These are phyloP conservation scores for Calonectria hongkongensis DNA, from an alignment of 2,329 filamentous ascomycete genomes.

Conservation along the genomic window DNA sequence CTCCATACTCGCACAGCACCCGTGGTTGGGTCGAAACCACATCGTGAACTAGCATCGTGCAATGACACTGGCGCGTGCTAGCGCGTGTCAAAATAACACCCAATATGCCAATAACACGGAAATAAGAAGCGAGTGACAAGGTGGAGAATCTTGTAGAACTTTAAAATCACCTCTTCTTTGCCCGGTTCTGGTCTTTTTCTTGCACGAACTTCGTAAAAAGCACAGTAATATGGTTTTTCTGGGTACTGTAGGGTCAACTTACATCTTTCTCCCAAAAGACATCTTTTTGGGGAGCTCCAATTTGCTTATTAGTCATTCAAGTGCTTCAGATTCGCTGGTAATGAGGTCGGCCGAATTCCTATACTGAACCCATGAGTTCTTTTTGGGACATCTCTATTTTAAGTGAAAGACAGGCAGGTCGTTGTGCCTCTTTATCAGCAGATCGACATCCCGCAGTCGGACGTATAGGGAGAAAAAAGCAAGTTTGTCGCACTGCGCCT, in stretches of 20 bases:
- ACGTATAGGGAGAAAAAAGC: neutral
- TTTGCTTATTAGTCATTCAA: neutral
- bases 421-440: neutral
- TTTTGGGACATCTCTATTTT: neutral
- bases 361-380: neutral
- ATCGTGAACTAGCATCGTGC: neutral
- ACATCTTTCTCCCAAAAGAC: neutral
- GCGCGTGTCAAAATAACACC: neutral
- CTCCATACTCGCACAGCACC: neutral
- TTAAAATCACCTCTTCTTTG: conserved; percentile 2
- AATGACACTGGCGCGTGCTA: neutral
- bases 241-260: too few relatives aligned
- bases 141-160: conserved; percentile 1
- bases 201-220: too few relatives aligned
- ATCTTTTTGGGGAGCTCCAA: neutral
- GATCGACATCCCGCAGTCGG: neutral
- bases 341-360: neutral
- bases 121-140: conserved; percentile 6
- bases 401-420: neutral
- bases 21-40: neutral
- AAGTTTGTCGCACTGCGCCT: neutral
- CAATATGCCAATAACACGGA: conserved; percentile 17
- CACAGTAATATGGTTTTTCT: neutral
- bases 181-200: neutral
- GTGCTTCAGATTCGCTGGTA: neutral